phyloP scores from a whole-genome alignment of 257 asterid genomes.

The Forsythia viridissima region DNA sequence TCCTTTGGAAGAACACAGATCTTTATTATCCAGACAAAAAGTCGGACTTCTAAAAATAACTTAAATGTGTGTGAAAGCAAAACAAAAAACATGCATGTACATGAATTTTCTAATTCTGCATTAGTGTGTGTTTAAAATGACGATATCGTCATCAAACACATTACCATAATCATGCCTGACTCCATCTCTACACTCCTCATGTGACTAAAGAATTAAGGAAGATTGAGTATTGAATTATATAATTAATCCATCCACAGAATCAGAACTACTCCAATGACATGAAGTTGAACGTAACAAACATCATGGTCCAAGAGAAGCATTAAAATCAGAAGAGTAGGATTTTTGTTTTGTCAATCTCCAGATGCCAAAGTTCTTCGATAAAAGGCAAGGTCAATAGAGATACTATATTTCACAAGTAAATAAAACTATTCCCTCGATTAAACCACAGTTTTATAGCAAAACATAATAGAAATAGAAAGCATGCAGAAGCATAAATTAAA shows the following conservation, averaged over 20 bases:
- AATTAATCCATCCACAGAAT: neutral
- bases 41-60: neutral
- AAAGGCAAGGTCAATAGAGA: neutral
- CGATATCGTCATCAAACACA: neutral
- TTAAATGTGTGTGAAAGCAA: neutral
- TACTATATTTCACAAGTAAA: neutral
- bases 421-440: neutral
- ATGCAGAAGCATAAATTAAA: constrained; percentile 5
- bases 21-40: neutral
- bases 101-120: neutral
- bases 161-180: neutral
- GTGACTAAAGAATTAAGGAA: neutral
- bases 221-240: neutral
- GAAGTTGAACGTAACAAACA: neutral
- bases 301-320: neutral
- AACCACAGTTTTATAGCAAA: neutral
- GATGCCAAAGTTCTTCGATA: neutral
- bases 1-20: neutral
- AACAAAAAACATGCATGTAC: neutral
- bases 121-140: neutral
- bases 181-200: neutral
- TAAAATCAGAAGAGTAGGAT: neutral
- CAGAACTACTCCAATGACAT: neutral
- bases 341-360: neutral
- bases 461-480: neutral